Evolutionary conservation across 192 early-diverging fungal genomes (phyloP).

Genomic region (Neocallimastix lanati): DNA sequence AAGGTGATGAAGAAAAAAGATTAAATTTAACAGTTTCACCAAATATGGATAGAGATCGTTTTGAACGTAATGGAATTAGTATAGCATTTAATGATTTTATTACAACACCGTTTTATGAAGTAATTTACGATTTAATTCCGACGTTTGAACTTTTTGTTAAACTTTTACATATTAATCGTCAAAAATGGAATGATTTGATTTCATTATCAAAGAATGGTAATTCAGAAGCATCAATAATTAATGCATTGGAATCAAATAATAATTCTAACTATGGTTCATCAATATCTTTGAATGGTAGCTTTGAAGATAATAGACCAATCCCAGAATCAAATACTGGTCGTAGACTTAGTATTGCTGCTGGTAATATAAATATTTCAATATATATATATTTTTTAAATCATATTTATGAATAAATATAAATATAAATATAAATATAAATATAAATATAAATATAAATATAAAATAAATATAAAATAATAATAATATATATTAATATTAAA

Average conservation of each 20-base stretch:
- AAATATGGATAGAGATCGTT: slow-evolving; percentile 62
- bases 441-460: neutral
- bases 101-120: slow-evolving; percentile 65
- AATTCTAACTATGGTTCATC: neutral
- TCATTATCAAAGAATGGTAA: neutral
- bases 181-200: neutral
- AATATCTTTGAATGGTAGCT: neutral
- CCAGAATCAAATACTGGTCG: neutral
- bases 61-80: slow-evolving; percentile 52
- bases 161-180: neutral
- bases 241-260: neutral
- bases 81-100: slow-evolving; percentile 74
- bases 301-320: neutral
- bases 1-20: slow-evolving; percentile 67
- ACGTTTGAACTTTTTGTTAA: neutral
- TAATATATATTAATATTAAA: neutral
- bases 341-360: neutral
- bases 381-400: neutral
- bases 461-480: neutral
- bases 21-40: slow-evolving; percentile 62
- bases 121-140: neutral
- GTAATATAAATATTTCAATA: too few species aligned
- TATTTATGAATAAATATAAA: neutral
- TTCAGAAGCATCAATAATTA: neutral
- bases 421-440: neutral